Percentiles rank a stretch among this genome's conserved stretches.
Conservation (phyloP, 1,284 basidiomycete genomes). For the Porogramme epimiltina region DNA sequence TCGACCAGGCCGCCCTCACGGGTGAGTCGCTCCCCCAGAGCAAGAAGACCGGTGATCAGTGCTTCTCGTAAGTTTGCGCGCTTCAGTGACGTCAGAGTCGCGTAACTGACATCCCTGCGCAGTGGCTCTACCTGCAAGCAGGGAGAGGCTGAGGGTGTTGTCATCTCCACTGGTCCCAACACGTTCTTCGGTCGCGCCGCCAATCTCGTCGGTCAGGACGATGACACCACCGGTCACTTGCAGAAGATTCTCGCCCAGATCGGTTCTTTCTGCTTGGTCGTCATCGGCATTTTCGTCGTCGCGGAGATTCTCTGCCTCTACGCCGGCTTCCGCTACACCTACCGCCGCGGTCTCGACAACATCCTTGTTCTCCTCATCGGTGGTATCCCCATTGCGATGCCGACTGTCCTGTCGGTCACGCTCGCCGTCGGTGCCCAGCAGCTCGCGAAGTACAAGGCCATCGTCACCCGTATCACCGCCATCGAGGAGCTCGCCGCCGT, state of each 20-base stretch:
- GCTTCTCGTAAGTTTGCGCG: conserved; percentile 78
- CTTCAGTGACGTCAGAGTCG: conserved; percentile 3
- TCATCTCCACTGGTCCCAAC: conserved; percentile 95
- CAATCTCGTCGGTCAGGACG: conserved; percentile 92
- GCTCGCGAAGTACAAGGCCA: conserved; percentile 97
- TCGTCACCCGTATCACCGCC: conserved; percentile 97
- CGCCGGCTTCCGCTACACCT: conserved; percentile 84
- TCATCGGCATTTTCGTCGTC: conserved; percentile 91
- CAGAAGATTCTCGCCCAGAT: conserved; percentile 97
- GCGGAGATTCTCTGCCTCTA: conserved; percentile 90
- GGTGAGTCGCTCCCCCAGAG: conserved; percentile 92
- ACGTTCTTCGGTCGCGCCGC: conserved; percentile 97
- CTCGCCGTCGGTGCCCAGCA: conserved; percentile 98
- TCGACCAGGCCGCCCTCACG: conserved; percentile 95
- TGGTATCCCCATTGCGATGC: conserved; percentile 99
- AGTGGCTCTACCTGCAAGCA: conserved; percentile 96
- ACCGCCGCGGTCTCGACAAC: conserved; percentile 95
- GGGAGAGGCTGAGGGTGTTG: conserved; percentile 95
- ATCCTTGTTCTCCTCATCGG: conserved; percentile 97
- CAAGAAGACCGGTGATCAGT: conserved; percentile 93
- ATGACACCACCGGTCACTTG: conserved; percentile 96
- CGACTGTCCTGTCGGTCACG: conserved; percentile 94
- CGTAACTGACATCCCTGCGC: conserved; percentile 15
- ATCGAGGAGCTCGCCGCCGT: conserved; percentile 97
- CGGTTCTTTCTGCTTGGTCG: conserved; percentile 92